Base-by-base conservation (phyloP, 176 grass and related monocot species). In the Dactylis glomerata region DNA sequence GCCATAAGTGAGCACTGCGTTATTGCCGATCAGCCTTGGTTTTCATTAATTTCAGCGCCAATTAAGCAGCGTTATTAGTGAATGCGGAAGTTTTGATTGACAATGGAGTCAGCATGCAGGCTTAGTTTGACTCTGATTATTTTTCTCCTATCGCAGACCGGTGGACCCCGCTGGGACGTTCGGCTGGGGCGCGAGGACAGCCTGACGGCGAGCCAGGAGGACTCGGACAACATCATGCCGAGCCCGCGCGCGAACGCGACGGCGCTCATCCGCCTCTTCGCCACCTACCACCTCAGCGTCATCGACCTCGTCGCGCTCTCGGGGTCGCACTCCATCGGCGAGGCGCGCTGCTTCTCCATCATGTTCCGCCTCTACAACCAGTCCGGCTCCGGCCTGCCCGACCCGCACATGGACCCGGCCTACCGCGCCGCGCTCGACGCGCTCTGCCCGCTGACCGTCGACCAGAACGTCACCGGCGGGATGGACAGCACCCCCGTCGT, bases 321-420 rank as follows among this genome's bases (percentile, higher is more conserved):
- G 17, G 93, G 96, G 19, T 94, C 93, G 11, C 93, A 99, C 91
- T 89, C 93, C 63, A 84, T 99, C 66, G 96, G 96, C 36, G 69
- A 89, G 57, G 96, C 71, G 46, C 93, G 93, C 73, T 96, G 96
- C 91, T 99, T 96, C 88, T 96, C 93, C 59, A 91, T 99, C 78
- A 65, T 92, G 26, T 96, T 94, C 88, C 88, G 93, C 50, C 96
- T 94, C 91, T 99, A 99, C 81, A 94, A 99, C 88, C 96, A 96
- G 83, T 99, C 91, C 1, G 93, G 93, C 37, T 89, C 96, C 5
- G 96, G 88, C 31, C 74, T 24, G 5, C 96, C 96, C 19, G 96
- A 99, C 87, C 91, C 93, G 7, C 76, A 94, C 89, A 96, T 99
- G 93, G 93, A 99, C 81, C 14, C 84, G 0, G 28, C 65, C 5